Percentiles rank a stretch among this genome's conserved stretches.
Conservation (phyloP, 345 rosid genomes). For the Raphanus raphanistrum region DNA sequence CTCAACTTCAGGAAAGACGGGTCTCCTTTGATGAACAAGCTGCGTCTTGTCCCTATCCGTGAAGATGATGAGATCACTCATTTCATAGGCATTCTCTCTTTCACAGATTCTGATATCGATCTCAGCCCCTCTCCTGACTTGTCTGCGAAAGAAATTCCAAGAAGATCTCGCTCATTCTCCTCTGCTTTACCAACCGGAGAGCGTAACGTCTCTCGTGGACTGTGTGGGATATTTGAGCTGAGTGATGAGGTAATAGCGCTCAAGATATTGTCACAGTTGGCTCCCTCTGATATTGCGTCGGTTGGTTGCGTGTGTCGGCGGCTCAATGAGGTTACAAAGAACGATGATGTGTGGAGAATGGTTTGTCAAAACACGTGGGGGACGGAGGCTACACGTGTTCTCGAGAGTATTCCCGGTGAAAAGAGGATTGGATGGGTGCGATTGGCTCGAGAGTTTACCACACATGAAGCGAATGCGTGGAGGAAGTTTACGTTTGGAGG, state of each 20-base stretch:
- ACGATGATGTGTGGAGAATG: slow-evolving; percentile 94
- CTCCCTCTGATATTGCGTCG: slow-evolving; percentile 88
- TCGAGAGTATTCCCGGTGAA: slow-evolving; percentile 84
- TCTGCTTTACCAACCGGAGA: slow-evolving; percentile 55
- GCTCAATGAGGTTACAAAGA: slow-evolving; percentile 66
- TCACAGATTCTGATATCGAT: slow-evolving; percentile 75
- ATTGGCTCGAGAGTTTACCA: slow-evolving; percentile 82
- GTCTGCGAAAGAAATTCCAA: slow-evolving; percentile 50
- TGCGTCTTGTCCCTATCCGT: slow-evolving; percentile 80
- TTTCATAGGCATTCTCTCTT: slow-evolving; percentile 79
- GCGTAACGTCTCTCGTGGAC: slow-evolving; percentile 63
- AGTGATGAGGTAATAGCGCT: slow-evolving; percentile 79
- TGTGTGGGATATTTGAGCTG: slow-evolving; percentile 68
- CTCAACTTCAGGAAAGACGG: slow-evolving; percentile 89
- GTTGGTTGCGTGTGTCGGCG: slow-evolving; percentile 70
- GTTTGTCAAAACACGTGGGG: slow-evolving; percentile 98
- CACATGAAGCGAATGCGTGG: slow-evolving; percentile 90
- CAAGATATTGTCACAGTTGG: slow-evolving; percentile 67
- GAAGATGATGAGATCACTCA: slow-evolving; percentile 83
- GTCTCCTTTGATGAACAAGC: slow-evolving; percentile 75
- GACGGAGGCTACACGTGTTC: slow-evolving; percentile 71
- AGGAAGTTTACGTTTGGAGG: slow-evolving; percentile 90
- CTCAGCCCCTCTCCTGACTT: slow-evolving; percentile 66
- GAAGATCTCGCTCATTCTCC: slow-evolving; percentile 47
- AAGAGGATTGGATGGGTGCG: slow-evolving; percentile 88